These are phyloP conservation scores for Thelonectria discophora DNA, from an alignment of 2,329 filamentous ascomycete genomes.

Conservation along the genomic window DNA sequence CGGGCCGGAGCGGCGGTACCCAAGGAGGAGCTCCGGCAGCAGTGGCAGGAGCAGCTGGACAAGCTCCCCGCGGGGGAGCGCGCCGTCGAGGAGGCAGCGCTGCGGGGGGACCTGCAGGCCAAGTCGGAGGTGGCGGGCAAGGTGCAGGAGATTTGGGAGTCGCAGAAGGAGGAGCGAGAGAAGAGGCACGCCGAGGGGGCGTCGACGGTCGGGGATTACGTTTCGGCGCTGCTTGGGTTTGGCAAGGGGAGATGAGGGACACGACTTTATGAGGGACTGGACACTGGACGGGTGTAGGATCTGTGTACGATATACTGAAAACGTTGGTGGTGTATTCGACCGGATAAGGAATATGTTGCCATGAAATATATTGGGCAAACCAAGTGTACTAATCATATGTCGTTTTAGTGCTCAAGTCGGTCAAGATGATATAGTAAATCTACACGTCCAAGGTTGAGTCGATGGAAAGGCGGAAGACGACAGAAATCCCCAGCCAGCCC, in stretches of 20 bases:
- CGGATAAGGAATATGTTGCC: not conserved
- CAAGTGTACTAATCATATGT: too few species aligned
- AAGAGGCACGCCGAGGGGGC: constrained; percentile 49
- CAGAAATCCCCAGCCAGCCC: too few species aligned
- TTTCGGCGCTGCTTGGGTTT: constrained; percentile 45
- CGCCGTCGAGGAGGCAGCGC: constrained; percentile 69
- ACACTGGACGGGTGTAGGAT: constrained; percentile 28
- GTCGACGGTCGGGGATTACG: constrained; percentile 44
- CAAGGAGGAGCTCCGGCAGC: constrained; percentile 58
- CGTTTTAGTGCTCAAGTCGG: too few species aligned
- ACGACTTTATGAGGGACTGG: not conserved
- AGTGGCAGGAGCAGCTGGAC: constrained; percentile 64
- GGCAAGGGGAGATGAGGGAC: constrained; percentile 39
- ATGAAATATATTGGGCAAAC: too few species aligned
- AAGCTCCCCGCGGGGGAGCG: constrained; percentile 67
- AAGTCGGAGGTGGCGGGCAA: constrained; percentile 69
- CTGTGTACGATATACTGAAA: constrained; percentile 27
- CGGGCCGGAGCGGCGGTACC: constrained; percentile 39
- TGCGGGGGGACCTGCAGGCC: constrained; percentile 69
- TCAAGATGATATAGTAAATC: too few species aligned
- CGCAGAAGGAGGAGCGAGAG: constrained; percentile 64
- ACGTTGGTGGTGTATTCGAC: not conserved
- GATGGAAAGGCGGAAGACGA: too few species aligned
- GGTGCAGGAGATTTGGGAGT: constrained; percentile 52
- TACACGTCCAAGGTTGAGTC: too few species aligned